phyloP scores from a whole-genome alignment of 179 eudicot species.

The Silene noctiflora region DNA sequence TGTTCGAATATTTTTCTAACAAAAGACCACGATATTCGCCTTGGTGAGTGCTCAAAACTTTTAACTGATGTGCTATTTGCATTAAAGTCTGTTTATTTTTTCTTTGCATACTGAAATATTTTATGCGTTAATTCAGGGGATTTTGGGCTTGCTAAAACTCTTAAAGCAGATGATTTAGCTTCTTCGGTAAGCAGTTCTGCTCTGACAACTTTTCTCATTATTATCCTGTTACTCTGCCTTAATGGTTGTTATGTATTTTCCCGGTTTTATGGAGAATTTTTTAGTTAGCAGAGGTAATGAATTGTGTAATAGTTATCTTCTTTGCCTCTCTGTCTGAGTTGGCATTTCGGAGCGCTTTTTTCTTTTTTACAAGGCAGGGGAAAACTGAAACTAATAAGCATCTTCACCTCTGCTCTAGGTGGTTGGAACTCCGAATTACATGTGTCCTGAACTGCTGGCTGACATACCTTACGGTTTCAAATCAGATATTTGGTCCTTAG shows the following conservation, averaged over 20 bases:
- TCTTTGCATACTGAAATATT: neutral
- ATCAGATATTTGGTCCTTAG: slow-evolving; percentile 98
- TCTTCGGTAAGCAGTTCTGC: slow-evolving; percentile 69
- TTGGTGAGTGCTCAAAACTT: slow-evolving; percentile 50
- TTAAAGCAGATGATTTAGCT: slow-evolving; percentile 96
- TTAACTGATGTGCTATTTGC: neutral
- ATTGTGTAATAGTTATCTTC: neutral
- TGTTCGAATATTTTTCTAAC: slow-evolving; percentile 99
- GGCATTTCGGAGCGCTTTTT: neutral
- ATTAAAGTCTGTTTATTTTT: neutral
- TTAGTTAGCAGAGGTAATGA: neutral
- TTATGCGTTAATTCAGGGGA: slow-evolving; percentile 58
- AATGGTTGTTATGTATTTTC: neutral
- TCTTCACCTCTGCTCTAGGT: slow-evolving; percentile 46
- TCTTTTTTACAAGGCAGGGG: neutral
- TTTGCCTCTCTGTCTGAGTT: neutral
- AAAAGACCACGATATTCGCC: slow-evolving; percentile 84
- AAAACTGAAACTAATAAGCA: slow-evolving; percentile 7
- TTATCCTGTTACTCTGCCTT: neutral
- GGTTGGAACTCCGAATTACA: slow-evolving; percentile 99
- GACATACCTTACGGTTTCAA: slow-evolving; percentile 98
- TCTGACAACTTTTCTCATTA: slow-evolving; percentile 8
- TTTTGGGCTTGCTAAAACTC: slow-evolving; percentile 96
- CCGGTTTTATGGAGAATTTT: neutral
- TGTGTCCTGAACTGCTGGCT: slow-evolving; percentile 97